Base-by-base conservation (phyloP, 2,329 filamentous ascomycete genomes). In the Anisogramma anomala region DNA sequence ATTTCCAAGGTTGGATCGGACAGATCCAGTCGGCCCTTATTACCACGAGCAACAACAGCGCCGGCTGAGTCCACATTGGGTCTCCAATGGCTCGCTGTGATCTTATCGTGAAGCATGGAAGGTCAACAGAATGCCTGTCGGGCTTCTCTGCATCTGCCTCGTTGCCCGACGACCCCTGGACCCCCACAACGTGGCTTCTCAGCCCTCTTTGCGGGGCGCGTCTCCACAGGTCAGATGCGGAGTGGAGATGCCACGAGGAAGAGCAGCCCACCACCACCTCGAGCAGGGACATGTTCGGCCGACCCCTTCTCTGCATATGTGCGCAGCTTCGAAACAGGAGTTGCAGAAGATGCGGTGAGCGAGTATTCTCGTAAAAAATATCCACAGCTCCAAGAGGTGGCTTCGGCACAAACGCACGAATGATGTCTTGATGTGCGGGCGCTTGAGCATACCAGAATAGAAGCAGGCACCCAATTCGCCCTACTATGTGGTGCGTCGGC, bases 151-250 rank as follows among this genome's bases (percentile, higher is more conserved):
- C n/a, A n/a, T n/a, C n/a, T n/a, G 26, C 26, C 26, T n/a, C 26
- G 34, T 33, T 18, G 25, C 19, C n/a, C 23, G 10, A 11, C 23
- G 10, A 11, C 17, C 32, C 23, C 38, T 40, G 31, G 38, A n/a
- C 38, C 38, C 31, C 38, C 38, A 40, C 18, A 22, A 34, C 31
- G 38, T 40, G 38, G 38, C 38, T 23, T 23, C 6, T 27, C 25
- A 27, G 22, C 31, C 33, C 23, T n/a, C 30, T 20, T 40, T 23
- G 27, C 6, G 6, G 22, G 22, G 22, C 6, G 22, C 6, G 22
- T 23, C 25, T 8, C 17, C 26, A n/a, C n/a, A 17, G 22, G 28
- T 7, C n/a, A 31, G 28, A 15, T 1, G 28, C 15, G 3, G 7
- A 3, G 7, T 31, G 9, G n/a, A 31, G 28, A 31, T 13, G n/a